Evolutionary conservation across 208 protist genomes (phyloP), one percentile per base, ranked within the genome.

Genomic region (Leptomonas pyrrhocoris): DNA sequence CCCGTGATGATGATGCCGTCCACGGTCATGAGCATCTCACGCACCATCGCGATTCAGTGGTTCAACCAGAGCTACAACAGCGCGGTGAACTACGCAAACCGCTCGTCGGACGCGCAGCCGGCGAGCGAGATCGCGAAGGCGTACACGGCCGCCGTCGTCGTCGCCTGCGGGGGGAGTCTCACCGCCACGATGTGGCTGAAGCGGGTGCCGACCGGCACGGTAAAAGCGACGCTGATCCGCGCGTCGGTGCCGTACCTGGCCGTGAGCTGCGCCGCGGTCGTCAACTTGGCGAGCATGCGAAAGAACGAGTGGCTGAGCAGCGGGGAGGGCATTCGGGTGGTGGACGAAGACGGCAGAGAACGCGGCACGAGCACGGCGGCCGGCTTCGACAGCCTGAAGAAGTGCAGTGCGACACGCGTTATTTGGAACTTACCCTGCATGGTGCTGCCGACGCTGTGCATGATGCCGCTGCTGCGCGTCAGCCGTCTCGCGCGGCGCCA

Each of bases 21-120:
- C n/a, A 92, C 87, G 15, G 68, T 91, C 42, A 80, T 71, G 42
- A 87, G 86, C 68, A 65, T 92, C 15, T 67, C 80, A 2, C 85
- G 83, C 60, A 95, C 88, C 18, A 51, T 97, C 19, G 86, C 85
- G 45, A 94, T 97, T 58, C 96, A 98, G 85, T 97, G 85, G 88
- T 85, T 97, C 53, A 98, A 98, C 68, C 94, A 98, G 79, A 96
- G 87, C 74, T 97, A 96, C 74, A 97, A 98, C 85, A 86, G 89
- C 53, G 89, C 89, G 2, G 84, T 98, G 28, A 98, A 98, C 80
- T 96, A 98, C 82, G 90, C 94, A 12, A 98, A 98, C 76, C 85
- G 95, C 61, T 94, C 90, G 76, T 93, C 89, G n/a, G 89, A 93
- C 53, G 93, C 92, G 66, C 90, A 95, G 76, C 81, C 86, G 12